These are phyloP conservation scores for Akanthomyces uredinophilus DNA, from an alignment of 2,329 filamentous ascomycete genomes.

Conservation along the genomic window DNA sequence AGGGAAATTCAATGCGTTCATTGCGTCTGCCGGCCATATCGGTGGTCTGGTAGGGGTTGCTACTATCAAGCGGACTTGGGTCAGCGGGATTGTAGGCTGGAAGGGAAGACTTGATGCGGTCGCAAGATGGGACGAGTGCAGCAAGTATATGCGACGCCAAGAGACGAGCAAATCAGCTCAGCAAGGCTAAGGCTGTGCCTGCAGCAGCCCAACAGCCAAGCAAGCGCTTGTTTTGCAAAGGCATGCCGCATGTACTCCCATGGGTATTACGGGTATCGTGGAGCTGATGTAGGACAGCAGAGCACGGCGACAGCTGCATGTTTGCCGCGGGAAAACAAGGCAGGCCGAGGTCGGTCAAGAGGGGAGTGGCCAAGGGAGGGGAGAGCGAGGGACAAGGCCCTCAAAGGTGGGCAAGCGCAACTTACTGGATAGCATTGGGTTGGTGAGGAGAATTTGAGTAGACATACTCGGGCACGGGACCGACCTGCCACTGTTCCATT, in stretches of 20 bases:
- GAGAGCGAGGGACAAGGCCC: not conserved
- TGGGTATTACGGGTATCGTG: not conserved
- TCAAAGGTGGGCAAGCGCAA: slow-evolving; percentile 30
- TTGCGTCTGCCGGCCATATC: slow-evolving; percentile 39
- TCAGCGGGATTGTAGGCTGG: not conserved
- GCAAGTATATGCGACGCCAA: slow-evolving; percentile 1
- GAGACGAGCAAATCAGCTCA: not conserved
- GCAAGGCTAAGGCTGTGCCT: not conserved
- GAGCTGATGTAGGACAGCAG: slow-evolving; percentile 2
- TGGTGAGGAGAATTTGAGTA: slow-evolving; percentile 51
- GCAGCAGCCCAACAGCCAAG: not conserved
- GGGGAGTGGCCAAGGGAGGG: not conserved
- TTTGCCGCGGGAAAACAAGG: slow-evolving; percentile 12
- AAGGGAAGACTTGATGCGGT: not conserved
- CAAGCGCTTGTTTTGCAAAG: not conserved
- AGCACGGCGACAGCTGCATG: not conserved
- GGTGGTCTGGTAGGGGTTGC: slow-evolving; percentile 43
- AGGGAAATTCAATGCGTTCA: slow-evolving; percentile 40
- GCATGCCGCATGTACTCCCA: not conserved
- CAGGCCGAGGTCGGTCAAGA: not conserved
- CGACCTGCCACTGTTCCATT: slow-evolving; percentile 60
- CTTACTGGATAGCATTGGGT: slow-evolving; percentile 55
- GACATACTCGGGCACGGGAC: slow-evolving; percentile 55
- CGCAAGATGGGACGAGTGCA: not conserved
- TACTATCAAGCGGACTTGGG: slow-evolving; percentile 23